Conservation (phyloP, 306 rosid species). For the Alnus rubra region DNA sequence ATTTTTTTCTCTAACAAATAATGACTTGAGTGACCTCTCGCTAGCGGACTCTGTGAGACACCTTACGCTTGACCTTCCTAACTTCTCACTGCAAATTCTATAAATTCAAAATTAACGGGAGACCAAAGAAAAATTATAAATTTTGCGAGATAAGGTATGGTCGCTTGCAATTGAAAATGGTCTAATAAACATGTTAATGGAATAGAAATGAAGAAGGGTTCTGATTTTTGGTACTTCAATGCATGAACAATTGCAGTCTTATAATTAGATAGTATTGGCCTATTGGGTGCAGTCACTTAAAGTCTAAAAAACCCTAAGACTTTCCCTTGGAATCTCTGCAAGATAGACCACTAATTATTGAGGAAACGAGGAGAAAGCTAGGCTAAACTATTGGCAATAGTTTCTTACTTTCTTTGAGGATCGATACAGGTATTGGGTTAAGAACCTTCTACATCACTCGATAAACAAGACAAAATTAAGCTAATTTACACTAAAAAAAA, state of each 20-base stretch:
- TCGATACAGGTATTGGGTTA: background rate
- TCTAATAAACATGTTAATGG: background rate
- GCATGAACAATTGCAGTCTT: no score
- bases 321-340: constrained; percentile 23
- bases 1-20: no score
- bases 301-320: background rate
- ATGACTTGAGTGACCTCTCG: no score
- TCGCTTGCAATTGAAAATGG: background rate
- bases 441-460: constrained; percentile 38
- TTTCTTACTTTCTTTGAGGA: background rate
- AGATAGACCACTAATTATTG: background rate
- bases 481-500: background rate
- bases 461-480: background rate
- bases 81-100: no score
- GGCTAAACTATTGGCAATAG: background rate
- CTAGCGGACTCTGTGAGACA: no score
- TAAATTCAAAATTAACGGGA: no score
- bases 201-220: background rate
- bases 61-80: no score
- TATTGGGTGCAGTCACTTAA: background rate
- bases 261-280: no score
- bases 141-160: background rate
- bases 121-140: no score
- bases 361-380: background rate
- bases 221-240: no score